Evolutionary conservation across 257 asterid species (phyloP).

Genomic region (Salvia miltiorrhiza): DNA sequence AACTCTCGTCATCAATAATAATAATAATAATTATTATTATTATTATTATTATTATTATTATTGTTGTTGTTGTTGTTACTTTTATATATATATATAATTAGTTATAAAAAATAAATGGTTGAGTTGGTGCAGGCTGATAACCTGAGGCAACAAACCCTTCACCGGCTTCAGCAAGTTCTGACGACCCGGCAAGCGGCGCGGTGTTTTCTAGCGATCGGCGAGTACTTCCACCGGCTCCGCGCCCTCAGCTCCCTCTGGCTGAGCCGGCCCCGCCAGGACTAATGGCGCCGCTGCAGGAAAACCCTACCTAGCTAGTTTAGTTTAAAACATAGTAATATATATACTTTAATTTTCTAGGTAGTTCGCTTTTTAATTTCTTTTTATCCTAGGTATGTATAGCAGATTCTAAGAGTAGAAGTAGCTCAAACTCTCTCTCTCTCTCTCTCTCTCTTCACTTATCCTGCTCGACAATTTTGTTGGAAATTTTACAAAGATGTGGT

Average conservation of each 20-base stretch:
- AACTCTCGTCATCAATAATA: neutral
- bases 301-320: slow-evolving; percentile 8
- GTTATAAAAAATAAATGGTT: neutral
- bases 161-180: slow-evolving; percentile 59
- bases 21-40: no score
- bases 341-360: neutral
- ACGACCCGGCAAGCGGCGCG: slow-evolving; percentile 63
- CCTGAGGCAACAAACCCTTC: slow-evolving; percentile 70
- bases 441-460: neutral
- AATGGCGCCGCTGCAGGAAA: neutral
- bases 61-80: neutral
- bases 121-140: slow-evolving; percentile 55
- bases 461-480: neutral
- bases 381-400: neutral
- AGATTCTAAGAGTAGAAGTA: neutral
- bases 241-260: slow-evolving; percentile 82
- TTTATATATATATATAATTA: neutral
- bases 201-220: slow-evolving; percentile 65
- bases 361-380: neutral
- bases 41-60: neutral
- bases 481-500: neutral
- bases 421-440: neutral
- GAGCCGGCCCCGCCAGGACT: slow-evolving; percentile 53
- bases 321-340: neutral
- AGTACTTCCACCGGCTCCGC: slow-evolving; percentile 81